Evolutionary conservation across 2,329 filamentous ascomycete genomes (phyloP).

Genomic region (Trichophyton equinum): DNA sequence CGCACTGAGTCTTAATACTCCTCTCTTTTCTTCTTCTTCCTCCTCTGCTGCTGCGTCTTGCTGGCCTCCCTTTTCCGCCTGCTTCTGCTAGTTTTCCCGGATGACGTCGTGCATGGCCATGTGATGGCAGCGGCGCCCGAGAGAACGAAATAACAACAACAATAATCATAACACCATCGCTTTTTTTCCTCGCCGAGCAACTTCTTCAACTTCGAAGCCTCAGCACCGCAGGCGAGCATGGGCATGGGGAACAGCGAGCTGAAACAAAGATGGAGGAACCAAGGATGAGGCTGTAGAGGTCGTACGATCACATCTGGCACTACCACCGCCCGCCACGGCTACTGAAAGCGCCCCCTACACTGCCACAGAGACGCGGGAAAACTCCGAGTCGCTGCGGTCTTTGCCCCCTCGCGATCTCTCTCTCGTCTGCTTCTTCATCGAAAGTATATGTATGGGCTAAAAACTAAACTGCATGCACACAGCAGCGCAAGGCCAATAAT

Average conservation of each 20-base stretch:
- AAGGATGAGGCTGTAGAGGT: neutral
- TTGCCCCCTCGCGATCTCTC: neutral
- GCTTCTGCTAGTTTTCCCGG: too few relatives aligned
- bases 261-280: too few relatives aligned
- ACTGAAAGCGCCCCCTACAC: too few relatives aligned
- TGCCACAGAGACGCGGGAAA: neutral
- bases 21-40: neutral
- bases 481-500: neutral
- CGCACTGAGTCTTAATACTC: neutral
- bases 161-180: neutral
- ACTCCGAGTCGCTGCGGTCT: neutral
- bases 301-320: neutral
- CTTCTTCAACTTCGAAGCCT: too few relatives aligned
- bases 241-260: neutral
- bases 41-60: neutral
- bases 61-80: neutral
- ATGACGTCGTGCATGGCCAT: conserved; percentile 2
- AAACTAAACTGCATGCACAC: neutral
- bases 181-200: too few relatives aligned
- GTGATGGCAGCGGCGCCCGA: neutral
- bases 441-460: neutral
- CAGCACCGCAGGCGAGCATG: too few relatives aligned
- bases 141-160: neutral
- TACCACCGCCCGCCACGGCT: too few relatives aligned
- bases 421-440: neutral